Conservation (phyloP, 169 alveolate genomes). For the Theileria equi region DNA sequence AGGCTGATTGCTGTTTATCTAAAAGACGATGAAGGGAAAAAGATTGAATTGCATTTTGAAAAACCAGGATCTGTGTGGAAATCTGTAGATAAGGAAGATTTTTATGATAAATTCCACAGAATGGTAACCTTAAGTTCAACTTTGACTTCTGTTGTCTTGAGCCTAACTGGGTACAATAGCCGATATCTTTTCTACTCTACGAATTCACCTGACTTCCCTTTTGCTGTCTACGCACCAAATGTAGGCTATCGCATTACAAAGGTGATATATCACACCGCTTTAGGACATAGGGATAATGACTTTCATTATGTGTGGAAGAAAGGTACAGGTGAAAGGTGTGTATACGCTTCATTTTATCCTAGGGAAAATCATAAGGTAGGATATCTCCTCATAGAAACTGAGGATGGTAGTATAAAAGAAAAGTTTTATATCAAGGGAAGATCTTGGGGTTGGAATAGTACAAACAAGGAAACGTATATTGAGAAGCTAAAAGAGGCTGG, state of each 20-base stretch:
- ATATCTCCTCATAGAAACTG: neutral
- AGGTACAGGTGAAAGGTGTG: neutral
- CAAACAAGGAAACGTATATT: neutral
- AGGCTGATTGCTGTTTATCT: no score
- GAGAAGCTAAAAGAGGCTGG: neutral
- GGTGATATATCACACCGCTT: no score
- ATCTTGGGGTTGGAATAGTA: neutral
- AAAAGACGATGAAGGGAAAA: no score
- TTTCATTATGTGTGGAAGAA: no score
- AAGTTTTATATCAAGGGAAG: neutral
- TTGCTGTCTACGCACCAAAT: neutral
- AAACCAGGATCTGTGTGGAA: slow-evolving; percentile 19
- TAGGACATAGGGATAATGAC: no score
- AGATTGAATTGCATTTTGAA: no score
- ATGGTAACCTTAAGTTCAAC: neutral
- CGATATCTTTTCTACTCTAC: neutral
- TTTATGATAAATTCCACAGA: neutral
- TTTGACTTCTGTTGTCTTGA: neutral
- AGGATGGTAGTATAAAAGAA: neutral
- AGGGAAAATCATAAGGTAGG: neutral
- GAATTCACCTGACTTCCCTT: neutral
- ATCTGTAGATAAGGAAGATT: neutral
- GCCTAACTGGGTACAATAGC: neutral
- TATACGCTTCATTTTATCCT: neutral
- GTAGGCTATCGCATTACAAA: neutral